Conservation (phyloP, 805 yeast species). For the Teunomyces atbi region DNA sequence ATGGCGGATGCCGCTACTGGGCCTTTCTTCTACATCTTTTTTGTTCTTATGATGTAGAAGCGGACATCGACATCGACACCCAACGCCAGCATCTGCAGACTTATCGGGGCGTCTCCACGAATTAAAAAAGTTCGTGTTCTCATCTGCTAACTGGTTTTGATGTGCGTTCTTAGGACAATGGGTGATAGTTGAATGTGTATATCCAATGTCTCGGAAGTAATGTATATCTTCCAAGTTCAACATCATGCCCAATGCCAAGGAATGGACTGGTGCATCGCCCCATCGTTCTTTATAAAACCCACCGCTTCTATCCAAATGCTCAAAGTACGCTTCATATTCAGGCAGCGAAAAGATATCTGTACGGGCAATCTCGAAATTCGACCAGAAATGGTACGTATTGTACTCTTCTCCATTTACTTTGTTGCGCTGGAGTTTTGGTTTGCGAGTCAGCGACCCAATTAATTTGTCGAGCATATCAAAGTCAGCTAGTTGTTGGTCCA, state of each 20-base stretch:
- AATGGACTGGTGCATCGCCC: constrained; percentile 98
- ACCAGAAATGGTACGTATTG: constrained; percentile 87
- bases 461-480: constrained; percentile 8
- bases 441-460: constrained; percentile 10
- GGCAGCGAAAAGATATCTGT: constrained; percentile 70
- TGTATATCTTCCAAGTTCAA: constrained; percentile 70
- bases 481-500: constrained; percentile 17
- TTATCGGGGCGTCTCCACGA: constrained; percentile 29
- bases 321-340: constrained; percentile 64
- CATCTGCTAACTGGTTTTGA: constrained; percentile 41
- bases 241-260: constrained; percentile 79
- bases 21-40: constrained; percentile 18
- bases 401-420: constrained; percentile 65
- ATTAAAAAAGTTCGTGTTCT: constrained; percentile 21
- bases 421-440: constrained; percentile 44
- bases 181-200: constrained; percentile 71
- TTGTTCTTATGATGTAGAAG: background rate
- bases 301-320: constrained; percentile 64
- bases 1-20: constrained; percentile 15
- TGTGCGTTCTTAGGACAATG: constrained; percentile 77
- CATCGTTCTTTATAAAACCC: constrained; percentile 92
- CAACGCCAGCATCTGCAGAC: constrained; percentile 51
- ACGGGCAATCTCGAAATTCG: constrained; percentile 88
- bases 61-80: constrained; percentile 88
- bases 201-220: constrained; percentile 91